Conservation (phyloP, 306 rosid genomes). For the Ormosia emarginata region DNA sequence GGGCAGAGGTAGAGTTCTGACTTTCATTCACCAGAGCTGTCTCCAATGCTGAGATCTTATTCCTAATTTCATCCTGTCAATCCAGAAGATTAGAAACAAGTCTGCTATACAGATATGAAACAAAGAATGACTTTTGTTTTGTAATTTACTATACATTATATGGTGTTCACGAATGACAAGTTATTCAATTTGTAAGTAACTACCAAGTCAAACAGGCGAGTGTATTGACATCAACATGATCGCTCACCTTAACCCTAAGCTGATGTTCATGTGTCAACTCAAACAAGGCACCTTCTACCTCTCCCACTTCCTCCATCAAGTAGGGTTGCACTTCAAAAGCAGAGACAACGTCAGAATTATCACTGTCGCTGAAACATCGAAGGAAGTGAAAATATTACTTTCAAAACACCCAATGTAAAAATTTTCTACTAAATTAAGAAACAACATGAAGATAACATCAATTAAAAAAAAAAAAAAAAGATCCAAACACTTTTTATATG, state of each 20-base stretch:
- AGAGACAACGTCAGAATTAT: conserved; percentile 45
- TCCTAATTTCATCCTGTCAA: conserved; percentile 77
- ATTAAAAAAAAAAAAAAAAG: neutral
- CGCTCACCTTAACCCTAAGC: conserved; percentile 55
- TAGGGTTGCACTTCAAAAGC: conserved; percentile 44
- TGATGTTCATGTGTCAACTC: conserved; percentile 67
- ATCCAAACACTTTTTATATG: neutral
- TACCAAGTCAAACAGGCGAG: neutral
- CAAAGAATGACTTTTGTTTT: conserved; percentile 3
- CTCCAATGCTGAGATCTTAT: conserved; percentile 60
- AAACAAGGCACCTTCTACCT: conserved; percentile 61
- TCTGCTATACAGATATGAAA: neutral
- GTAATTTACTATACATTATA: neutral
- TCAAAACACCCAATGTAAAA: neutral
- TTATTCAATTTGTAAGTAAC: neutral
- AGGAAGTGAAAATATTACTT: conserved; percentile 21
- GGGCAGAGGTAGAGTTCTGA: conserved; percentile 53
- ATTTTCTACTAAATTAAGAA: neutral
- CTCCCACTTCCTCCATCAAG: conserved; percentile 62
- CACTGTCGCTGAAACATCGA: conserved; percentile 51
- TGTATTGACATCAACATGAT: neutral
- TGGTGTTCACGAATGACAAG: neutral
- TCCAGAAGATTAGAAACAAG: conserved; percentile 19
- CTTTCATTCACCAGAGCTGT: conserved; percentile 49
- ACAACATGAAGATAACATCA: neutral